These are phyloP conservation scores for Stephanodiscus triporus DNA, from an alignment of 108 stramenopile genomes.

Conservation along the genomic window DNA sequence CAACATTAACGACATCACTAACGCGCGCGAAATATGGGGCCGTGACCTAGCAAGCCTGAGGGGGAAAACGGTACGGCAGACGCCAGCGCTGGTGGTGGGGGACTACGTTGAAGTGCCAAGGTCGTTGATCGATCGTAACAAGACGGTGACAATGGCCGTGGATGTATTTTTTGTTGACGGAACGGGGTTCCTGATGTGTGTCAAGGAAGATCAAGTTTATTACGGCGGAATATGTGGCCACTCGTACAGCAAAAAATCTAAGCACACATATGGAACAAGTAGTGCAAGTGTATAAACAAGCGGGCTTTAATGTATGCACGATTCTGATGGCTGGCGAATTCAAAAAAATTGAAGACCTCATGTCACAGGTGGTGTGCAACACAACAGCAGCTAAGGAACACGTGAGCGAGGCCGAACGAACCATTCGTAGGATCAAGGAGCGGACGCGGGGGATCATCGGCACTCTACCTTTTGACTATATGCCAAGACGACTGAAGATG, in stretches of 20 bases:
- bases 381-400: too few species aligned
- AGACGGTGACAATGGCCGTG: constrained; percentile 15
- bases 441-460: too few species aligned
- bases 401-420: too few species aligned
- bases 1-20: constrained; percentile 12
- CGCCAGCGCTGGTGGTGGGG: constrained; percentile 19
- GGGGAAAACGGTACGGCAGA: constrained; percentile 14
- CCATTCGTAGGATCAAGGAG: too few species aligned
- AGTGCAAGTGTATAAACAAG: neutral
- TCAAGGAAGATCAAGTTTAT: constrained; percentile 7
- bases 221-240: constrained; percentile 10
- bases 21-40: constrained; percentile 25
- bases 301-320: neutral
- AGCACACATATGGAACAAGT: neutral
- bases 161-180: constrained; percentile 2
- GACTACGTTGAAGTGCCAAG: constrained; percentile 25
- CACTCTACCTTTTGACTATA: too few species aligned
- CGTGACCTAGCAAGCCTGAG: constrained; percentile 7
- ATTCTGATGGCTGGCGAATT: neutral
- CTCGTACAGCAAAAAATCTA: constrained; percentile 10
- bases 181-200: constrained; percentile 2
- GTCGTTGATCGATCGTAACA: constrained; percentile 9
- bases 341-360: too few species aligned
- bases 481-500: too few species aligned
- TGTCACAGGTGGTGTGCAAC: too few species aligned